Evolutionary conservation across 2,329 filamentous ascomycete species (phyloP).

Genomic region (Penicillium vulpinum): DNA sequence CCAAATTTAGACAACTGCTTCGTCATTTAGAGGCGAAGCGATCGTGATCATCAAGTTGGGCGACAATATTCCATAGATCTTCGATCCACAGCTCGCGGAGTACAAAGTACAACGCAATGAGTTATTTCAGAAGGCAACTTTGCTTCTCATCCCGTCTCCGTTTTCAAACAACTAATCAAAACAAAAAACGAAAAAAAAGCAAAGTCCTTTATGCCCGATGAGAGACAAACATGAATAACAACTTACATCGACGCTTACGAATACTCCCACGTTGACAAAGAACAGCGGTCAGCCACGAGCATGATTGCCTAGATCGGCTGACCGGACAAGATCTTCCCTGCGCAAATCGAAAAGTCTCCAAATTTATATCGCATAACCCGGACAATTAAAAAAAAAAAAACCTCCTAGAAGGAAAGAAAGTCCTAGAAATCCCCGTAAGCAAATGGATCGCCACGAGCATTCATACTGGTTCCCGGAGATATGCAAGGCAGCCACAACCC

Average conservation of each 20-base stretch:
- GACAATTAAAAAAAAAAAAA: conserved; percentile 8
- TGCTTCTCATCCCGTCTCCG: neutral
- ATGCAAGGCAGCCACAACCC: conserved; percentile 3
- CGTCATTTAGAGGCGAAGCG: conserved; percentile 4
- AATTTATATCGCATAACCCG: neutral
- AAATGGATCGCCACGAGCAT: neutral
- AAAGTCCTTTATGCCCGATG: neutral
- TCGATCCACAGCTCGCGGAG: neutral
- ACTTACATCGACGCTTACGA: conserved; percentile 8
- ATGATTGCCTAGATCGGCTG: conserved; percentile 6
- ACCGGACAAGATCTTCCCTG: neutral
- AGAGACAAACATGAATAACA: neutral
- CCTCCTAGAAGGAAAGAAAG: neutral
- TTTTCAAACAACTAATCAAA: neutral
- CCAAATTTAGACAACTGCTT: conserved; percentile 1
- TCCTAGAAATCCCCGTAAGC: neutral
- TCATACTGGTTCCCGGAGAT: conserved; percentile 1
- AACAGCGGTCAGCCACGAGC: conserved; percentile 13
- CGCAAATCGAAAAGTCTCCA: neutral
- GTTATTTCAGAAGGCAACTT: conserved; percentile 2
- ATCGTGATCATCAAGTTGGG: conserved; percentile 3
- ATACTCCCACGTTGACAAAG: conserved; percentile 2
- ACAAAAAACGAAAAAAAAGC: neutral
- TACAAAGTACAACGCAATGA: too few species aligned
- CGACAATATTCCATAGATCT: conserved; percentile 10